Percentiles rank a stretch among this genome's conserved stretches.
phyloP scores from a whole-genome alignment of 2,329 filamentous ascomycete species.

The Alternaria gaisen region DNA sequence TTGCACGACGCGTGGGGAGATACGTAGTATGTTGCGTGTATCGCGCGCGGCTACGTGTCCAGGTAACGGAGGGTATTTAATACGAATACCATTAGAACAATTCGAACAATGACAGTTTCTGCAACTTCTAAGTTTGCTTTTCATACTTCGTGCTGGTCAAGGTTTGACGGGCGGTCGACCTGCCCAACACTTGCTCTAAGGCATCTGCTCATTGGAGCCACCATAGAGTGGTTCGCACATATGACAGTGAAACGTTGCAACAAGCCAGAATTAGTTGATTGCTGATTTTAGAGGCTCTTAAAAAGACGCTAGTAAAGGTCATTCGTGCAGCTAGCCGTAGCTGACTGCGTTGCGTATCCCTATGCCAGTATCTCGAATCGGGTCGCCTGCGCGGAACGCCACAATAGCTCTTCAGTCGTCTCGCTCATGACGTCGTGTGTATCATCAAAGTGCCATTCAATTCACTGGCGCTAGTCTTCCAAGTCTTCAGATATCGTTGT shows the following conservation, averaged over 20 bases:
- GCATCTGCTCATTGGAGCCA: neutral
- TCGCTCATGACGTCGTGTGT: constrained; percentile 33
- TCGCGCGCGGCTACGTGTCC: neutral
- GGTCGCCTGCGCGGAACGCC: neutral
- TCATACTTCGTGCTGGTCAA: neutral
- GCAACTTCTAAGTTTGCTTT: neutral
- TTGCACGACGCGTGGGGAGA: constrained; percentile 23
- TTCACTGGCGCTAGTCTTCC: neutral
- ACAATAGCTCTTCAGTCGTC: constrained; percentile 22
- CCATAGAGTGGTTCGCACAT: neutral
- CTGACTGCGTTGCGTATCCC: constrained; percentile 9
- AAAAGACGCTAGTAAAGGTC: constrained; percentile 3
- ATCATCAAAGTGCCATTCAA: constrained; percentile 16
- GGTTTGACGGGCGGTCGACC: neutral
- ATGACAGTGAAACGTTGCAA: constrained; percentile 9
- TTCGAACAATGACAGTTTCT: neutral
- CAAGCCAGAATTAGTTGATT: constrained; percentile 3
- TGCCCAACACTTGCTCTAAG: neutral
- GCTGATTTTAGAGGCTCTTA: constrained; percentile 2
- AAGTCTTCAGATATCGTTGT: constrained; percentile 57
- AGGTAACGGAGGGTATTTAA: neutral
- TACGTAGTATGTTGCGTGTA: neutral
- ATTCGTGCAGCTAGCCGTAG: constrained; percentile 17
- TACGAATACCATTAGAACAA: neutral
- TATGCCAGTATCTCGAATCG: neutral